A percentile compares a stretch with the other conserved stretches of the same genome.
Evolutionary conservation across 371 early-diverging fungal genomes (phyloP).

Genomic region (Mucor racemosus): DNA sequence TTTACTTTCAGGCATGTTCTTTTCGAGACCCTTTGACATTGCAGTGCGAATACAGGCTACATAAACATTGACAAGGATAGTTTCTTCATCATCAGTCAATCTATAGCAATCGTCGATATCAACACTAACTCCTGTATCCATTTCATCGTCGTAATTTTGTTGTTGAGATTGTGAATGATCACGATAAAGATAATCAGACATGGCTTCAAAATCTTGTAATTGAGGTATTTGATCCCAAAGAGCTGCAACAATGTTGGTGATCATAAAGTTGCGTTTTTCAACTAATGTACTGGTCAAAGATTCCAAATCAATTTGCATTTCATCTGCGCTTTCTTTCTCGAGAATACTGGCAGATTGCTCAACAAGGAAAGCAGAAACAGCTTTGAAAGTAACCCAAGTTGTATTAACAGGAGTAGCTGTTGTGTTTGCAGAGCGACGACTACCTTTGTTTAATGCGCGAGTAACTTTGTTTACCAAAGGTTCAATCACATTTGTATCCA

Average conservation of each 20-base stretch:
- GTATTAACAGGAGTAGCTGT: conserved; percentile 35
- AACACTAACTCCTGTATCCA: conserved; percentile 11
- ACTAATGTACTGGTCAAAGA: conserved; percentile 9
- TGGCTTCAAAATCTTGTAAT: conserved; percentile 58
- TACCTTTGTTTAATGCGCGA: conserved; percentile 21
- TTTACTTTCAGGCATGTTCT: conserved; percentile 21
- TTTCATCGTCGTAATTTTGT: conserved; percentile 19
- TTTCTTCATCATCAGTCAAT: conserved; percentile 69
- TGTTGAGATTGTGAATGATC: conserved; percentile 55
- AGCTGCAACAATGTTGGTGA: conserved; percentile 58
- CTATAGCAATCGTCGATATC: conserved; percentile 47
- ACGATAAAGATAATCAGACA: conserved; percentile 61
- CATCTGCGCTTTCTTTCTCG: conserved; percentile 24
- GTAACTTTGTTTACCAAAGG: conserved; percentile 51
- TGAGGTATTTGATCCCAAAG: conserved; percentile 58
- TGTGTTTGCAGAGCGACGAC: conserved; percentile 17
- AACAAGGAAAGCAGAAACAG: conserved; percentile 61
- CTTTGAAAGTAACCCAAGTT: conserved; percentile 67
- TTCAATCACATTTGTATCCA: conserved; percentile 50
- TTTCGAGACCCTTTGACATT: conserved; percentile 37
- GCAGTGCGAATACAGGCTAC: conserved; percentile 49
- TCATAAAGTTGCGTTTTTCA: conserved; percentile 29
- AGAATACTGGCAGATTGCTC: conserved; percentile 30
- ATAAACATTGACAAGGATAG: conserved; percentile 60
- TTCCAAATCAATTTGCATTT: conserved; percentile 23